Evolutionary conservation across 2,329 filamentous ascomycete genomes (phyloP).

Genomic region (Pestalotiopsis sp.): DNA sequence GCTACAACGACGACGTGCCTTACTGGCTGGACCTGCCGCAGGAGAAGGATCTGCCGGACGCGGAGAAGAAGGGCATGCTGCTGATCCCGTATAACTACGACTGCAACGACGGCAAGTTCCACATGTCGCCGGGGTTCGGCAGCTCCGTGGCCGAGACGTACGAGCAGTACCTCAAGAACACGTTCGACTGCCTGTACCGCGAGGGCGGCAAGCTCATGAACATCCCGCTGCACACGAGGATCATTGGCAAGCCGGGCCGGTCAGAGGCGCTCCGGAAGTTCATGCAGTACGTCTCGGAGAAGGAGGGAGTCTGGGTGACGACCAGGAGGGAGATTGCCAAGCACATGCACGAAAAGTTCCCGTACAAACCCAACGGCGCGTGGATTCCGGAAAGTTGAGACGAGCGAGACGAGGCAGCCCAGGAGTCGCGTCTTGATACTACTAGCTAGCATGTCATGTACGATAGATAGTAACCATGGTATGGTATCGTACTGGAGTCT

Average conservation of each 20-base stretch:
- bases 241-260: slow-evolving; percentile 41
- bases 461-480: no score
- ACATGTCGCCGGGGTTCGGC: slow-evolving; percentile 44
- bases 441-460: background rate
- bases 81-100: slow-evolving; percentile 41
- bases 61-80: slow-evolving; percentile 39
- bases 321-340: slow-evolving; percentile 43
- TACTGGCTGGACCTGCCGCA: slow-evolving; percentile 31
- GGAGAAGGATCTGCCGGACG: slow-evolving; percentile 28
- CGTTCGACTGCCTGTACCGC: slow-evolving; percentile 41
- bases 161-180: slow-evolving; percentile 42
- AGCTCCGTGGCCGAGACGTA: slow-evolving; percentile 39
- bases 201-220: slow-evolving; percentile 46
- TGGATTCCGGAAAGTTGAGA: slow-evolving; percentile 16
- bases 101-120: slow-evolving; percentile 45
- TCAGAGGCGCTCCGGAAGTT: slow-evolving; percentile 41
- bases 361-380: slow-evolving; percentile 32
- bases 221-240: slow-evolving; percentile 41
- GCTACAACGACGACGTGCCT: slow-evolving; percentile 31
- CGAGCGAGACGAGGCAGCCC: background rate
- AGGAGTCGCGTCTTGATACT: background rate
- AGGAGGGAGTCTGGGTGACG: slow-evolving; percentile 45
- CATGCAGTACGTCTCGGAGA: slow-evolving; percentile 38
- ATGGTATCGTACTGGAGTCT: background rate
- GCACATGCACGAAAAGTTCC: slow-evolving; percentile 40